phyloP scores from a whole-genome alignment of 1,139 yeast genomes.

The Arxiozyma telluris region DNA sequence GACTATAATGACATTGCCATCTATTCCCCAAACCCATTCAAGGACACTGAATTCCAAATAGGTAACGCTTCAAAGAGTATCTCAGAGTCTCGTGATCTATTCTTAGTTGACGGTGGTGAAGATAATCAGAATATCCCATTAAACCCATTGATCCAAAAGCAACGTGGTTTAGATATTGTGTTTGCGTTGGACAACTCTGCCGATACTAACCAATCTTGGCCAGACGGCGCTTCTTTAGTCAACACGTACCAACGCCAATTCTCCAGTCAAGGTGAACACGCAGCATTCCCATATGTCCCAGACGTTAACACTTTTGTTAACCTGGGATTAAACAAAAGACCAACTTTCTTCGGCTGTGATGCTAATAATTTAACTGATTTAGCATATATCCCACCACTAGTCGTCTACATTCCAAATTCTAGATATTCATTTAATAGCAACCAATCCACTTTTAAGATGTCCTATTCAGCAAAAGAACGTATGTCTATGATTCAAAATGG shows the following conservation, averaged over 20 bases:
- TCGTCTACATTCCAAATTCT: slow-evolving; percentile 72
- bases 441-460: slow-evolving; percentile 61
- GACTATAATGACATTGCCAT: slow-evolving; percentile 60
- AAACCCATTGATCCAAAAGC: slow-evolving; percentile 62
- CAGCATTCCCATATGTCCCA: slow-evolving; percentile 83
- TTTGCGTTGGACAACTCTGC: slow-evolving; percentile 85
- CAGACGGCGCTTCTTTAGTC: slow-evolving; percentile 65
- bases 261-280: slow-evolving; percentile 48
- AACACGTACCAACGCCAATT: slow-evolving; percentile 66
- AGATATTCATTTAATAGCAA: slow-evolving; percentile 62
- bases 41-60: slow-evolving; percentile 39
- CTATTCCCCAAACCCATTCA: slow-evolving; percentile 61
- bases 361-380: slow-evolving; percentile 53
- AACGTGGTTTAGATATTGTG: slow-evolving; percentile 65
- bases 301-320: slow-evolving; percentile 54
- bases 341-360: slow-evolving; percentile 84
- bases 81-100: slow-evolving; percentile 39
- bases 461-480: slow-evolving; percentile 52
- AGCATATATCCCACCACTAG: slow-evolving; percentile 54
- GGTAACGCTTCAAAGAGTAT: slow-evolving; percentile 30
- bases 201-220: slow-evolving; percentile 62
- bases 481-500: slow-evolving; percentile 65
- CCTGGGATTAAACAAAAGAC: slow-evolving; percentile 48
- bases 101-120: slow-evolving; percentile 85
- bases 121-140: slow-evolving; percentile 74